These are phyloP conservation scores for Purshia tridentata DNA, from an alignment of 306 rosid species.

Conservation along the genomic window DNA sequence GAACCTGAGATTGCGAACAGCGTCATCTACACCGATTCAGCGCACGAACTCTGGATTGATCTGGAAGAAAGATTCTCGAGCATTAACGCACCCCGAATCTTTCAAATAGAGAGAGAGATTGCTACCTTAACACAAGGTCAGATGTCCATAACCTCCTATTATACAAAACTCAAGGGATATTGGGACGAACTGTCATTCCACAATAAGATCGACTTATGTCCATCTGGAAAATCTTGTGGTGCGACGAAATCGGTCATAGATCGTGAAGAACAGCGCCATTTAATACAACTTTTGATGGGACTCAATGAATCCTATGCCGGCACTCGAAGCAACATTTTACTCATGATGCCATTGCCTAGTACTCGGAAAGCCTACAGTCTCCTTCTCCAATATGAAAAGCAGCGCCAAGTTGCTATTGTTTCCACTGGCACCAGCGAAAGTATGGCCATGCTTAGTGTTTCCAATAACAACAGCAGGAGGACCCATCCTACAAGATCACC, in stretches of 20 bases:
- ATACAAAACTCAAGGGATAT: not conserved
- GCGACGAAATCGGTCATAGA: not conserved
- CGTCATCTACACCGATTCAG: not conserved
- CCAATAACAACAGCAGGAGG: not conserved
- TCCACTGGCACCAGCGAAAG: no score
- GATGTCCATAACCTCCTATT: not conserved
- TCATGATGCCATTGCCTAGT: not conserved
- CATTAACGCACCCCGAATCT: no score
- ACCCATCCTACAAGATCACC: no score
- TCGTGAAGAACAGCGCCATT: not conserved
- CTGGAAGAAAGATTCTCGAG: no score
- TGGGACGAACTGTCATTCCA: not conserved
- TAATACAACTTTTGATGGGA: not conserved
- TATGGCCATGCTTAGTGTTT: no score
- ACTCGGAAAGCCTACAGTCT: not conserved
- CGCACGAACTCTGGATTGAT: not conserved
- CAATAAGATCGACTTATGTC: not conserved
- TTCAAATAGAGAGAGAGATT: no score
- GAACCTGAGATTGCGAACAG: not conserved
- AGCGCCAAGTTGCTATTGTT: not conserved
- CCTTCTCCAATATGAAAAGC: not conserved
- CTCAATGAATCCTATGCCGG: not conserved
- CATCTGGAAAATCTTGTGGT: not conserved
- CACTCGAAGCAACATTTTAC: not conserved
- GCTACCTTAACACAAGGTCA: not conserved